Conservation (phyloP, 1,284 basidiomycete species). For the Apiotrichum mycotoxinovorans region DNA sequence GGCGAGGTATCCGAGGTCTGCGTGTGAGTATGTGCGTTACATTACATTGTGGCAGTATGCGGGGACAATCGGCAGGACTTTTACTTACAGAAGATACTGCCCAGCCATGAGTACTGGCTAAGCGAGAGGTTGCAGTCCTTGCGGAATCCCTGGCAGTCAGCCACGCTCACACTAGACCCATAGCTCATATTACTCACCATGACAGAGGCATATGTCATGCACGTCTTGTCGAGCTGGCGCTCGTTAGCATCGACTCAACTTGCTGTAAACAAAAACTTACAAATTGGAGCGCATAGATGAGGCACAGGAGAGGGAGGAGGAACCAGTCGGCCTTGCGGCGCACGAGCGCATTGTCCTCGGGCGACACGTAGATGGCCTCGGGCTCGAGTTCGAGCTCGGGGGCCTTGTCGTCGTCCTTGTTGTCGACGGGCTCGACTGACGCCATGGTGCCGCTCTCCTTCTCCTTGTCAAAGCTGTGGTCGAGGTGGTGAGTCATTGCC, state of each 20-base stretch:
- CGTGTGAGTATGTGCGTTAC: neutral
- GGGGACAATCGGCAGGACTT: neutral
- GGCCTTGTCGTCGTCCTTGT: neutral
- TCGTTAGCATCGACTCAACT: neutral
- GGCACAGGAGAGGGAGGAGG: conserved; percentile 34
- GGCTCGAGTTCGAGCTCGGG: neutral
- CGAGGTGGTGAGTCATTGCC: neutral
- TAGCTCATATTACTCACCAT: neutral
- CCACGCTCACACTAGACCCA: neutral
- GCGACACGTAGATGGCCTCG: conserved; percentile 49
- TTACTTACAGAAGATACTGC: conserved; percentile 23
- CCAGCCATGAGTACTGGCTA: conserved; percentile 22
- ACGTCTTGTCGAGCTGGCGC: conserved; percentile 1
- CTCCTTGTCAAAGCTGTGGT: neutral
- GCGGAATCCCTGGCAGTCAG: conserved; percentile 31
- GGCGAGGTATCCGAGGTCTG: conserved; percentile 23
- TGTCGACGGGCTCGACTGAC: neutral
- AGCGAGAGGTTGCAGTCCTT: conserved; percentile 44
- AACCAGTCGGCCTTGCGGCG: conserved; percentile 37
- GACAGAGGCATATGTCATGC: neutral
- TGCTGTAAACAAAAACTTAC: neutral
- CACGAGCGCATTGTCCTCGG: conserved; percentile 54
- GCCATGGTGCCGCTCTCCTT: neutral
- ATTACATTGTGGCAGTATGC: no score
- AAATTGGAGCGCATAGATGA: neutral